Percentiles rank a stretch among this genome's conserved stretches.
Conservation (phyloP, 352 stramenopile species). For the Globisporangium solare region DNA sequence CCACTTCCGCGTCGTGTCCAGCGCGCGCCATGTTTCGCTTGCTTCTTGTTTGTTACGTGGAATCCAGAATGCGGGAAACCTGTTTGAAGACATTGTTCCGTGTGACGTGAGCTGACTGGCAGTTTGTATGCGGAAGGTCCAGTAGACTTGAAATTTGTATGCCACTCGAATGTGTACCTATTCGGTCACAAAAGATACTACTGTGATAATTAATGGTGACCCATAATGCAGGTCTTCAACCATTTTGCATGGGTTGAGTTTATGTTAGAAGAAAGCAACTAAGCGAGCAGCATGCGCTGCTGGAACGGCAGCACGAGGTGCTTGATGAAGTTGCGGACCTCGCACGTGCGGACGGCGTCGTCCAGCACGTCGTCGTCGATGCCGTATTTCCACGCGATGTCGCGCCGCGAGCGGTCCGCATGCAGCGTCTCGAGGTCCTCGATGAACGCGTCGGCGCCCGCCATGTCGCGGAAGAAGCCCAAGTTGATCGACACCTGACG, state of each 20-base stretch:
- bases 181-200: constrained; percentile 6
- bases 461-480: constrained; percentile 57
- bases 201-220: neutral
- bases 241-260: too few species aligned
- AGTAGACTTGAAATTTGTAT: neutral
- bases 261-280: neutral
- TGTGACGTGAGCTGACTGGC: neutral
- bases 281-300: neutral
- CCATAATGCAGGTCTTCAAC: neutral
- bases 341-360: constrained; percentile 52
- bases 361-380: constrained; percentile 70
- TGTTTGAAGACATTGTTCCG: neutral
- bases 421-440: constrained; percentile 53
- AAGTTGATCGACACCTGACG: constrained; percentile 55
- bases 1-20: neutral
- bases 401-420: constrained; percentile 38
- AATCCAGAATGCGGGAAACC: neutral
- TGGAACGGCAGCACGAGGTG: constrained; percentile 68
- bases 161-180: neutral
- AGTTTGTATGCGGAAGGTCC: neutral
- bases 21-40: neutral
- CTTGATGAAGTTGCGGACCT: constrained; percentile 73
- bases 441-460: constrained; percentile 41
- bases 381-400: constrained; percentile 60
- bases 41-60: neutral